Evolutionary conservation across 2,329 filamentous ascomycete genomes (phyloP).

Genomic region (Arachnomyces sp.): DNA sequence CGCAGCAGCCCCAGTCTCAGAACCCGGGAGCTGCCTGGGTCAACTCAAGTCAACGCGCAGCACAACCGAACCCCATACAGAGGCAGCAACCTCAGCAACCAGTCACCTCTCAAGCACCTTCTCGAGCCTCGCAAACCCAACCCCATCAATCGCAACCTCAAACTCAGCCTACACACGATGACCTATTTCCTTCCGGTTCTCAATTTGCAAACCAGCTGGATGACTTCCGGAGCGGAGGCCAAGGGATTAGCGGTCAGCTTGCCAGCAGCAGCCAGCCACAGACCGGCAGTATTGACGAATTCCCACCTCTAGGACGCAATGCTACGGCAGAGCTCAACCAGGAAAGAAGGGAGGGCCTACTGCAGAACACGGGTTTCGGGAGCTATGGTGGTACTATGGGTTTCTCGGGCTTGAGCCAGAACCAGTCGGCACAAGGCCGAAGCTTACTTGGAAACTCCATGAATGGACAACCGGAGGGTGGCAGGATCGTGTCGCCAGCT

Average conservation of each 20-base stretch:
- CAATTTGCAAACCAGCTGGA: slow-evolving; percentile 46
- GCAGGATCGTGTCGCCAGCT: slow-evolving; percentile 30
- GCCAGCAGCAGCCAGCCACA: slow-evolving; percentile 44
- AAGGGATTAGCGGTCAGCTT: slow-evolving; percentile 45
- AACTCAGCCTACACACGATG: slow-evolving; percentile 40
- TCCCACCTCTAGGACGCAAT: slow-evolving; percentile 50
- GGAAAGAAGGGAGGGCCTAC: slow-evolving; percentile 42
- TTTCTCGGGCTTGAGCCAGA: slow-evolving; percentile 36
- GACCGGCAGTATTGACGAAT: slow-evolving; percentile 51
- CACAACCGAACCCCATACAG: slow-evolving; percentile 47
- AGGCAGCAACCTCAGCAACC: slow-evolving; percentile 39
- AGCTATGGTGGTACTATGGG: slow-evolving; percentile 32
- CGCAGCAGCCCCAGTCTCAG: slow-evolving; percentile 45
- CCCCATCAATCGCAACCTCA: slow-evolving; percentile 36
- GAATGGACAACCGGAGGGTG: slow-evolving; percentile 29
- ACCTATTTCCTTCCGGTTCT: slow-evolving; percentile 37
- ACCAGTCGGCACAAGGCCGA: slow-evolving; percentile 26
- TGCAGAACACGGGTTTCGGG: slow-evolving; percentile 42
- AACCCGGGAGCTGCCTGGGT: slow-evolving; percentile 49
- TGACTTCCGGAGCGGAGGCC: slow-evolving; percentile 50
- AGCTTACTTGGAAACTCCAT: slow-evolving; percentile 23
- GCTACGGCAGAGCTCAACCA: slow-evolving; percentile 42
- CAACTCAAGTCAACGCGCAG: slow-evolving; percentile 47
- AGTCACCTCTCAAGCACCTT: slow-evolving; percentile 32
- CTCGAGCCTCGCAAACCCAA: slow-evolving; percentile 32